phyloP scores from a whole-genome alignment of 371 early-diverging fungal species.

The Cokeromyces recurvatus region DNA sequence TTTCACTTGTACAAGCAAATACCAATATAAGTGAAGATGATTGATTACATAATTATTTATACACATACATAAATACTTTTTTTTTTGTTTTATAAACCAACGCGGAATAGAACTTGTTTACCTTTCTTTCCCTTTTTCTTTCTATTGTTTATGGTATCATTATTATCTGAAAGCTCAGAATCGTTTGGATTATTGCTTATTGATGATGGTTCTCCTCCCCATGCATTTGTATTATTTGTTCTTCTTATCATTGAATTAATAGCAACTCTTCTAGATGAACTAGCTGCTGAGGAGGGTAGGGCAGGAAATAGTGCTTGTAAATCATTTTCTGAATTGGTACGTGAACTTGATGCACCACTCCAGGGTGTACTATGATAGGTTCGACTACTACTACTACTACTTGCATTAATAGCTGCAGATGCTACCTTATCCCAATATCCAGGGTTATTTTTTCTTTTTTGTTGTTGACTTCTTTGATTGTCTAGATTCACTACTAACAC shows the following conservation, averaged over 20 bases:
- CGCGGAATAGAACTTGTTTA: conserved; percentile 55
- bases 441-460: conserved; percentile 3
- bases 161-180: conserved; percentile 1
- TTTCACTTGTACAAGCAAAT: conserved; percentile 19
- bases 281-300: conserved; percentile 5
- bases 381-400: conserved; percentile 8
- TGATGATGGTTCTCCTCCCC: no score
- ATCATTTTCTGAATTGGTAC: conserved; percentile 1
- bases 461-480: not conserved
- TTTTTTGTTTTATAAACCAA: conserved; percentile 43
- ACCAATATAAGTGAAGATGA: conserved; percentile 9
- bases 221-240: conserved; percentile 3
- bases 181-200: no score
- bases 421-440: conserved; percentile 20
- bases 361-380: conserved; percentile 42
- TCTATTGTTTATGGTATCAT: not conserved
- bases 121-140: conserved; percentile 54
- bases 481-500: conserved; percentile 11
- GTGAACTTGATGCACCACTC: conserved; percentile 14
- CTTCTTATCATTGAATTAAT: conserved; percentile 6
- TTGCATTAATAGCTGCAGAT: conserved; percentile 16
- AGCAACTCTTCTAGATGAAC: conserved; percentile 9
- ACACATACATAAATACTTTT: no score
- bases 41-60: conserved; percentile 1
- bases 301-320: conserved; percentile 17